A percentile compares a stretch with the other conserved stretches of the same genome.
phyloP scores from a whole-genome alignment of 306 rosid species.

The Quillaja saponaria region DNA sequence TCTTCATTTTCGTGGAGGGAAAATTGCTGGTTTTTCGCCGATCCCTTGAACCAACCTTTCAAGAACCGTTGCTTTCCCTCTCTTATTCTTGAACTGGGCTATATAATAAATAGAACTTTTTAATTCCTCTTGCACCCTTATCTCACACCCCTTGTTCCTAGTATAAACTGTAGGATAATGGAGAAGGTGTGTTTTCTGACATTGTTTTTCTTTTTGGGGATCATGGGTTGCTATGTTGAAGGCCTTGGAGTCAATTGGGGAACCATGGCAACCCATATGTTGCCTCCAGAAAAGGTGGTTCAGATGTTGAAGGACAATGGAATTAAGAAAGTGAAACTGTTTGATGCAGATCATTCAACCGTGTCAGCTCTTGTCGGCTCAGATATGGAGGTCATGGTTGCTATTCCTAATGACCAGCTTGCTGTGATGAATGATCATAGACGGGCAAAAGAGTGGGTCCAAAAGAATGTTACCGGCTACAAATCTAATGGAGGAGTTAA shows the following conservation, averaged over 20 bases:
- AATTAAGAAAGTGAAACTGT: slow-evolving; percentile 84
- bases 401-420: slow-evolving; percentile 90
- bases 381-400: slow-evolving; percentile 90
- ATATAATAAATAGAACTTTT: not conserved
- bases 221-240: slow-evolving; percentile 46
- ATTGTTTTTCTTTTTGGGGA: slow-evolving; percentile 42
- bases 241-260: slow-evolving; percentile 99
- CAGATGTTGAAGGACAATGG: slow-evolving; percentile 87
- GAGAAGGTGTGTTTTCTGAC: slow-evolving; percentile 32
- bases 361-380: slow-evolving; percentile 78
- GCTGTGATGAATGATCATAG: slow-evolving; percentile 52
- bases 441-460: slow-evolving; percentile 80
- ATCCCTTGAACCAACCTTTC: slow-evolving; percentile 39
- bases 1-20: slow-evolving; percentile 37
- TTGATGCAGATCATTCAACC: slow-evolving; percentile 73
- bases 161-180: slow-evolving; percentile 30
- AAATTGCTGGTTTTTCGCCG: slow-evolving; percentile 41
- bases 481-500: slow-evolving; percentile 81
- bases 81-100: not conserved
- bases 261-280: slow-evolving; percentile 70
- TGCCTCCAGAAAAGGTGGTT: slow-evolving; percentile 75
- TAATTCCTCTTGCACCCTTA: not conserved
- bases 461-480: slow-evolving; percentile 67
- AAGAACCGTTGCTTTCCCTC: slow-evolving; percentile 37
- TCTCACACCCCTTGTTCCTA: not conserved